phyloP scores from a whole-genome alignment of 202 grass and related monocot genomes.

The Zizania palustris region DNA sequence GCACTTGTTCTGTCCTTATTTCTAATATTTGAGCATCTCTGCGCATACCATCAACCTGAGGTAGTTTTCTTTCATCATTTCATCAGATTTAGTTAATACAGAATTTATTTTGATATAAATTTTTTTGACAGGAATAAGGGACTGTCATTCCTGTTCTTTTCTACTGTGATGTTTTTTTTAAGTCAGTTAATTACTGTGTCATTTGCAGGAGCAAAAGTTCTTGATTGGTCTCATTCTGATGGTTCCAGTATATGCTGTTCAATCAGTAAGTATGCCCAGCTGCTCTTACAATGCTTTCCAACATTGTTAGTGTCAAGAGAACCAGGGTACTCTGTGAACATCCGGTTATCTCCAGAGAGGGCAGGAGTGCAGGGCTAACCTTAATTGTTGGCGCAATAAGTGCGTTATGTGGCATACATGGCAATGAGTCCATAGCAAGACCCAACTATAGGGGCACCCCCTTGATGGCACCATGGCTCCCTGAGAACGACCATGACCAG shows the following conservation, averaged over 20 bases:
- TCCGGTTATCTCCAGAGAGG: no score
- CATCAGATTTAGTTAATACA: slow-evolving; percentile 22
- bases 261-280: slow-evolving; percentile 71
- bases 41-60: slow-evolving; percentile 93
- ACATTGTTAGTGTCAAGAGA: no score
- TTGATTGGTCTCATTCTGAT: slow-evolving; percentile 97
- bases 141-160: slow-evolving; percentile 9
- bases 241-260: slow-evolving; percentile 96
- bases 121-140: background rate
- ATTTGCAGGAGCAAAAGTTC: slow-evolving; percentile 95
- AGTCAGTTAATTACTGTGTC: slow-evolving; percentile 34
- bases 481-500: no score
- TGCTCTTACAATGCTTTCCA: slow-evolving; percentile 14
- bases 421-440: no score
- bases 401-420: no score
- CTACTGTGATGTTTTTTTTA: slow-evolving; percentile 10
- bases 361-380: no score
- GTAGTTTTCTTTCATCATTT: slow-evolving; percentile 53
- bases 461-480: no score
- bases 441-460: no score
- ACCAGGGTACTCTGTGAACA: no score
- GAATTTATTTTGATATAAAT: slow-evolving; percentile 13
- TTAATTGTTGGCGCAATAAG: no score
- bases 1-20: slow-evolving; percentile 75
- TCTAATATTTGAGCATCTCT: slow-evolving; percentile 87